A percentile compares a stretch with the other conserved stretches of the same genome.
Conservation (phyloP, 2,329 filamentous ascomycete genomes). For the Claviceps pazoutovae region DNA sequence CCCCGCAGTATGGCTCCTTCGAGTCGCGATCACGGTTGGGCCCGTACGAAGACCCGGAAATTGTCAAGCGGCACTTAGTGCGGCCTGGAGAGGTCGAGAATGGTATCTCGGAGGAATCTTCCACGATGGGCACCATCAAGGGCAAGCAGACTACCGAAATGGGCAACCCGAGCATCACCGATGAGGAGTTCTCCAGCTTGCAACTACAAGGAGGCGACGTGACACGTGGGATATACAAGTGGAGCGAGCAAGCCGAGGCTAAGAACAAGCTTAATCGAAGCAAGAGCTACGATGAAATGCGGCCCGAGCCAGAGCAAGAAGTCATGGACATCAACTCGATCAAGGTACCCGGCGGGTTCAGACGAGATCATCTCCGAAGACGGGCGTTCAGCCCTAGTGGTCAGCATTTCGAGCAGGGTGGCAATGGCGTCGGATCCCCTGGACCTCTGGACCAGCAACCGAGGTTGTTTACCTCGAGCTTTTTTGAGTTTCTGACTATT, state of each 20-base stretch:
- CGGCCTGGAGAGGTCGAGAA: constrained; percentile 41
- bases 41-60: constrained; percentile 77
- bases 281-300: constrained; percentile 70
- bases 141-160: constrained; percentile 37
- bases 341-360: constrained; percentile 84
- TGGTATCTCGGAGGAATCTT: constrained; percentile 32
- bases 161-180: constrained; percentile 29
- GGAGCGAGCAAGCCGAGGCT: constrained; percentile 77
- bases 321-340: constrained; percentile 79
- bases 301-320: constrained; percentile 67
- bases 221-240: constrained; percentile 88
- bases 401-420: constrained; percentile 16
- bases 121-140: constrained; percentile 30
- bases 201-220: constrained; percentile 89
- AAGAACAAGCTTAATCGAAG: constrained; percentile 59
- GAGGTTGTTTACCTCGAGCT: constrained; percentile 74
- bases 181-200: constrained; percentile 86
- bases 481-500: constrained; percentile 86
- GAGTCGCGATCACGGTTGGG: constrained; percentile 47
- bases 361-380: constrained; percentile 75
- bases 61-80: constrained; percentile 79
- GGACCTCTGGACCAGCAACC: constrained; percentile 16
- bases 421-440: constrained; percentile 22
- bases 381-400: constrained; percentile 48
- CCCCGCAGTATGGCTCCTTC: constrained; percentile 75